Conservation (phyloP, 257 asterid genomes). For the Buddleja alternifolia region DNA sequence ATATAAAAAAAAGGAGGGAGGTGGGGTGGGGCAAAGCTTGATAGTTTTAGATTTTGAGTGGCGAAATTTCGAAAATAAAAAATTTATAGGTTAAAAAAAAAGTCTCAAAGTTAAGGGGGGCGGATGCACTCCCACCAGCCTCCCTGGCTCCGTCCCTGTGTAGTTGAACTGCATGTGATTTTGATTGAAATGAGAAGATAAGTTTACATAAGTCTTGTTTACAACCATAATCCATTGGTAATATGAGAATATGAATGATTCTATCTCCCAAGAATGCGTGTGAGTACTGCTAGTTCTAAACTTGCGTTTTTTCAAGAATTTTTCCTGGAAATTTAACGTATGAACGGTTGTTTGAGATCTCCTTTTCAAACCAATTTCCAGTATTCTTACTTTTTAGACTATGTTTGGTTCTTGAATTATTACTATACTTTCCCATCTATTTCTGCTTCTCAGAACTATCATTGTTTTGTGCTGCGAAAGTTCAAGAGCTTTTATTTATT, state of each 20-base stretch:
- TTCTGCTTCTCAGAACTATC: conserved; percentile 10
- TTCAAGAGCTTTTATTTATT: background rate
- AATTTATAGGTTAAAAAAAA: too few species aligned
- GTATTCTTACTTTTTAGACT: too few species aligned
- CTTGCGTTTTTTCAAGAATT: background rate
- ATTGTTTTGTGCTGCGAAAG: background rate
- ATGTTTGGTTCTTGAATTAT: too few species aligned
- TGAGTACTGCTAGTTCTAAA: background rate
- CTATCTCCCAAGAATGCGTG: background rate
- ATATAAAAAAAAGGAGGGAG: too few species aligned
- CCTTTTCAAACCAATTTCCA: background rate
- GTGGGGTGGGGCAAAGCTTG: too few species aligned
- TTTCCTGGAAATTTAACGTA: background rate
- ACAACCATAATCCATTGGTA: background rate
- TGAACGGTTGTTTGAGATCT: background rate
- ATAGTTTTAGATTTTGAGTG: too few species aligned
- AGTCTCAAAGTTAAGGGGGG: too few species aligned
- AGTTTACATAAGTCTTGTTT: conserved; percentile 2
- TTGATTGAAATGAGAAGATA: conserved; percentile 11
- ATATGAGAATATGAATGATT: conserved; percentile 15
- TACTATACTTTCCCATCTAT: conserved; percentile 5
- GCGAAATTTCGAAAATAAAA: too few species aligned
- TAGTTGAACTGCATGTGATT: background rate
- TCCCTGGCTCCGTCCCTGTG: too few species aligned
- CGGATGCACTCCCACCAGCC: too few species aligned